phyloP scores from a whole-genome alignment of 2,329 filamentous ascomycete species.

The Paramyrothecium sp. region DNA sequence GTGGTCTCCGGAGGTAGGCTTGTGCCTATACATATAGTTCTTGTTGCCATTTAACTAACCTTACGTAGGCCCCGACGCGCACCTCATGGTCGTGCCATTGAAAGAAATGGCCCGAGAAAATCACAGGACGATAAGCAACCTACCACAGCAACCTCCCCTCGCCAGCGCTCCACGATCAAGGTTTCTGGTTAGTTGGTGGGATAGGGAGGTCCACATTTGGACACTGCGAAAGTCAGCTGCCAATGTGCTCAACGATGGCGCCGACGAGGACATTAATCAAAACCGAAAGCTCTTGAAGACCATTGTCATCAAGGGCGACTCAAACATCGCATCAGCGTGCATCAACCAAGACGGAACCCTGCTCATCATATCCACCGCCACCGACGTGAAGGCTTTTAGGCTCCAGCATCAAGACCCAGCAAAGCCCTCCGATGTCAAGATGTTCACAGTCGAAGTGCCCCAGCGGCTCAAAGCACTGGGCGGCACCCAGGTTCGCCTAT shows the following conservation, averaged over 20 bases:
- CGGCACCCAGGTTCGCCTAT: slow-evolving; percentile 68
- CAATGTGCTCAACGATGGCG: slow-evolving; percentile 40
- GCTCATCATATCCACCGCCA: slow-evolving; percentile 72
- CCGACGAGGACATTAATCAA: slow-evolving; percentile 43
- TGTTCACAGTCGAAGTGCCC: slow-evolving; percentile 70
- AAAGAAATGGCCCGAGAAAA: slow-evolving; percentile 73
- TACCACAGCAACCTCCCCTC: slow-evolving; percentile 77
- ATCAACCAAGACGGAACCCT: slow-evolving; percentile 72
- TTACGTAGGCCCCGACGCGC: slow-evolving; percentile 73
- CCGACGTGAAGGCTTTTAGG: slow-evolving; percentile 75
- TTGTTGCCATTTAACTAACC: slow-evolving; percentile 3
- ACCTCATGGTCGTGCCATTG: slow-evolving; percentile 78
- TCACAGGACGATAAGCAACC: slow-evolving; percentile 75
- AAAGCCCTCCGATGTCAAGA: slow-evolving; percentile 59
- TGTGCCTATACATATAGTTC: slow-evolving; percentile 5
- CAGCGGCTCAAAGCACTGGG: slow-evolving; percentile 56
- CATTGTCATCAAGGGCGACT: slow-evolving; percentile 70
- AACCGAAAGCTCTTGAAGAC: slow-evolving; percentile 68
- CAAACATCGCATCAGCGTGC: slow-evolving; percentile 74
- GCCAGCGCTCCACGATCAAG: slow-evolving; percentile 71
- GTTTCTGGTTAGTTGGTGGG: slow-evolving; percentile 89
- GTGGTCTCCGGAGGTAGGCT: slow-evolving; percentile 82
- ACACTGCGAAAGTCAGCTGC: slow-evolving; percentile 46
- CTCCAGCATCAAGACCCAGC: slow-evolving; percentile 52
- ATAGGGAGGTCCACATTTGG: slow-evolving; percentile 84